Base-by-base conservation (phyloP, 2,329 filamentous ascomycete genomes). In the Dendryphion nanum region DNA sequence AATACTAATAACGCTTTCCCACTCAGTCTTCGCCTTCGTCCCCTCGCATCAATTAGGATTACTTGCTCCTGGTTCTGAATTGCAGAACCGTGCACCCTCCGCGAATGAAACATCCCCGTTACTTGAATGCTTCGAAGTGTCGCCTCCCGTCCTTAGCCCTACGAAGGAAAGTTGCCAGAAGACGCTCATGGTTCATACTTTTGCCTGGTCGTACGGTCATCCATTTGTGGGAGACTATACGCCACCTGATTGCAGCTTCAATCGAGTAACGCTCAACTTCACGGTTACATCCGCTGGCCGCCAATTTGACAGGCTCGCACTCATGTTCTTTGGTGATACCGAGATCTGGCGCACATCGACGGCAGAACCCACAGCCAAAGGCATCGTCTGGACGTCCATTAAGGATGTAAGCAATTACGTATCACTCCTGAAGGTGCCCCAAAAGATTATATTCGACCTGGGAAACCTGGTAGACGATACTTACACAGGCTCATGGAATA, bases 321-420 rank as follows among this genome's bases (percentile, higher is more conserved):
- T 84, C 20, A 82, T 93, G 75, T 93, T 83, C 53, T 72, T 93
- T 24, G 81, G 80, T 28, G 85, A 91, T 59, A 81, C 78, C 7
- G 87, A 94, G 60, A 75, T 94, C n/a, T 93, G 85, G 73, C 75
- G 87, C 17, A 90, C 86, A 2, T 89, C 86, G 4, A 94, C 88
- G 1, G 85, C 87, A 4, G 85, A 94, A 66, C 86, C 88, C 1
- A 87, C 81, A 0, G 48, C 68, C 4, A 74, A 74, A 16, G 87
- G 86, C 5, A 89, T 93, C 45, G 69, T 76, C 30, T 91, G 85
- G 85, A 81, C 77, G 1, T 89, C 87, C 57, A 70, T 82, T 38
- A 93, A 91, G 63, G 86, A 94, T 58, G 81, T 89, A 79, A 86
- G 83, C 2, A 74, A 77, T 37, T 90, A 82, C 57, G 67, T 83